A percentile compares a stretch with the other conserved stretches of the same genome.
These are phyloP conservation scores for Penicillium argentinense DNA, from an alignment of 495 filamentous ascomycete species.

Conservation along the genomic window DNA sequence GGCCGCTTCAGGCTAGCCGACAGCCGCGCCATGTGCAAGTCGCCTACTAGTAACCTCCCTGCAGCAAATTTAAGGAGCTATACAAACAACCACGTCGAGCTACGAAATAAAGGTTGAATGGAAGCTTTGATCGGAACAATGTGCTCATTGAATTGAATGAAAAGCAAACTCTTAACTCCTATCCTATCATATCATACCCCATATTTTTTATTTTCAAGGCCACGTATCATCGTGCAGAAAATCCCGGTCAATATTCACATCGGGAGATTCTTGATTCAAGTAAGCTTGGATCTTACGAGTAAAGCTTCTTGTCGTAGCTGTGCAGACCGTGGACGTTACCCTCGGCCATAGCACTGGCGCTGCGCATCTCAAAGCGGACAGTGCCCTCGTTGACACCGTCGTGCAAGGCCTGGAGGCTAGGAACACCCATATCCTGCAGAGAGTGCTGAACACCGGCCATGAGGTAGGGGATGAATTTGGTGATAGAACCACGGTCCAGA, in stretches of 20 bases:
- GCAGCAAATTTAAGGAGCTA: too few relatives aligned
- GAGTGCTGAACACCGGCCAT: slow-evolving; percentile 95
- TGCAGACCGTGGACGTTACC: slow-evolving; percentile 95
- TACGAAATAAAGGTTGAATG: too few relatives aligned
- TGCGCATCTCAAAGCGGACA: slow-evolving; percentile 91
- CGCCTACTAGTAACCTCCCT: too few relatives aligned
- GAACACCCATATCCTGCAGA: slow-evolving; percentile 89
- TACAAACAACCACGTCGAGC: too few relatives aligned
- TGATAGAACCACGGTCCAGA: slow-evolving; percentile 74
- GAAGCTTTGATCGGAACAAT: not conserved
- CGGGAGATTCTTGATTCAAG: slow-evolving; percentile 17
- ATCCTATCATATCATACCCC: slow-evolving; percentile 31
- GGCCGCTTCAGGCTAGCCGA: slow-evolving; percentile 20
- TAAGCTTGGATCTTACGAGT: slow-evolving; percentile 59
- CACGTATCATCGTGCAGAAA: slow-evolving; percentile 33
- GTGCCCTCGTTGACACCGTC: slow-evolving; percentile 70
- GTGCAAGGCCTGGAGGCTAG: slow-evolving; percentile 73
- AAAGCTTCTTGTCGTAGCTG: slow-evolving; percentile 99
- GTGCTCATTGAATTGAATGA: slow-evolving; percentile 29
- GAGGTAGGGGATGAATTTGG: slow-evolving; percentile 94
- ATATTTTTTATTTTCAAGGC: slow-evolving; percentile 37
- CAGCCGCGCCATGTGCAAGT: slow-evolving; percentile 20
- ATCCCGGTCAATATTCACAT: slow-evolving; percentile 27
- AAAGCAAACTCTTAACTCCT: slow-evolving; percentile 35
- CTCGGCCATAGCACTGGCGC: slow-evolving; percentile 91